phyloP scores from a whole-genome alignment of 306 rosid species.

The Malus sylvestris region DNA sequence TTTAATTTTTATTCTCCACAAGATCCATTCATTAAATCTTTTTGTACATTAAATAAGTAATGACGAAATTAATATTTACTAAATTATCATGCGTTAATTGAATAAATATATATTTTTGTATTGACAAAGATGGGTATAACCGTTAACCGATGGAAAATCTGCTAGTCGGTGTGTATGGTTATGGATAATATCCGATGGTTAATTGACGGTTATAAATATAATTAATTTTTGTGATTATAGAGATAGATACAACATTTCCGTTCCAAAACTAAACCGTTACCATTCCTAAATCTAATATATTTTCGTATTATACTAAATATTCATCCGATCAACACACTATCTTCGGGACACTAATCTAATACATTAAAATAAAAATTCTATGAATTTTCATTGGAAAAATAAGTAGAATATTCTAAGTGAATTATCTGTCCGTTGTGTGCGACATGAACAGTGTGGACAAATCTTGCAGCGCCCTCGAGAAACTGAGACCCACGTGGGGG shows the following conservation, averaged over 20 bases:
- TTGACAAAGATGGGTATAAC: too few relatives aligned
- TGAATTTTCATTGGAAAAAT: background rate
- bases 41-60: too few relatives aligned
- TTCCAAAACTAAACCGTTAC: accelerated
- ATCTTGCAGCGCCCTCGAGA: background rate
- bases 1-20: too few relatives aligned
- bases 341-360: background rate
- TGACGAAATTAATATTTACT: too few relatives aligned
- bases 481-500: background rate
- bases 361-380: background rate
- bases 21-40: too few relatives aligned
- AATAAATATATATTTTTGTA: too few relatives aligned
- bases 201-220: too few relatives aligned
- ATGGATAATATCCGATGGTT: too few relatives aligned
- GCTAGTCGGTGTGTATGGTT: accelerated
- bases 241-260: accelerated
- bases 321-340: background rate
- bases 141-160: accelerated
- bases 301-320: too few relatives aligned
- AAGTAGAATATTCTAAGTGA: background rate
- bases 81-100: too few relatives aligned
- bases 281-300: too few relatives aligned
- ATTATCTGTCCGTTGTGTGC: background rate
- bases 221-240: accelerated
- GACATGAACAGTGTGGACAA: background rate